Base-by-base conservation (phyloP, 2,329 filamentous ascomycete species). In the Penicillium concentricum region DNA sequence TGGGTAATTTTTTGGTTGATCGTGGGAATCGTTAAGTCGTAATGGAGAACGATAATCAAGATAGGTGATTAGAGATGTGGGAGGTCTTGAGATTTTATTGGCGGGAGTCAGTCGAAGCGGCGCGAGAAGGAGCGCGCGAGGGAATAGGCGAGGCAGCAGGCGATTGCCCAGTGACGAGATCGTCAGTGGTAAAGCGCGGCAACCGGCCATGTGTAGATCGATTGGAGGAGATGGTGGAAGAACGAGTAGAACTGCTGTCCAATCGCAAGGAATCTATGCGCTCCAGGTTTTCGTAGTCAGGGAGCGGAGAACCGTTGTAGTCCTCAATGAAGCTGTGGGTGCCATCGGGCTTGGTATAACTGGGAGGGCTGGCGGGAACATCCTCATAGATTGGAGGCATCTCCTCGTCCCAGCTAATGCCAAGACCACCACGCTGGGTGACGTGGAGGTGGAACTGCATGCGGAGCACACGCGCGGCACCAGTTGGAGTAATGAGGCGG, bases 401-500 rank as follows among this genome's bases (percentile, higher is more conserved):
- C 79, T 99, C 93, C 76, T 97, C 93, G 66, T 97, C 93, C 93
- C 94, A 99, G 65, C 89, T 91, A 67, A 99, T 92, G 49, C 93
- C 92, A 71, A 96, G 84, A 18, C 93, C 93, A 20, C 85, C 84
- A 58, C 90, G 85, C 76, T 96, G 89, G 4, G 92, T 97, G 54
- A 97, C 82, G 56, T 86, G 80, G 51, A 94, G 82, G 67, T 84
- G 86, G 79, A 97, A 97, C 72, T 96, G 91, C 84, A 96, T 97
- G 63, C 93, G 85, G 59, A 99, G 81, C 51, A 97, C 93, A 61
- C 93, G 86, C 0, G 93, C 94, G 2, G 92, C 89, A 59, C 93
- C 93, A 0, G 93, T 97, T 48, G 92, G 91, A 0, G 91, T 92
- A 46, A 90, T 84, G 49, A 91, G 80, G 72, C 87, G 87, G 58